phyloP scores from a whole-genome alignment of 208 protist genomes.

The Herpetomonas tarakana region DNA sequence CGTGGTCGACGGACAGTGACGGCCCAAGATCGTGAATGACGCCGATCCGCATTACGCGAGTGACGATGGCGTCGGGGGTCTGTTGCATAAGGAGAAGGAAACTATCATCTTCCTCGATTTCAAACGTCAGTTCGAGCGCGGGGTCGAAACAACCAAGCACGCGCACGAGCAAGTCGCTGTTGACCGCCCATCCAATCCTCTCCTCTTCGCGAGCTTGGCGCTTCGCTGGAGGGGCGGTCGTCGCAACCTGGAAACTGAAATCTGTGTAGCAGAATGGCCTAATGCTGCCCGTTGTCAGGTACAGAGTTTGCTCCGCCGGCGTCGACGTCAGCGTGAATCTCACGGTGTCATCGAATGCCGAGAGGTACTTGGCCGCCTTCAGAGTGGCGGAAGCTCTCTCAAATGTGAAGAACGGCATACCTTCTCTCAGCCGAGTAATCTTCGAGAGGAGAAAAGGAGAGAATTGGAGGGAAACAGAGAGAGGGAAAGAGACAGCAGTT shows the following conservation, averaged over 20 bases:
- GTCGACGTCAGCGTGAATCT: conserved; percentile 24
- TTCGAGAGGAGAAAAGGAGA: neutral
- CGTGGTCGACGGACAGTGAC: conserved; percentile 46
- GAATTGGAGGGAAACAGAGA: no score
- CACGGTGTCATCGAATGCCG: conserved; percentile 38
- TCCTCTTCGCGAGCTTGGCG: conserved; percentile 12
- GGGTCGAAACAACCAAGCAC: conserved; percentile 50
- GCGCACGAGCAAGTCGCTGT: conserved; percentile 32
- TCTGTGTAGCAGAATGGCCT: conserved; percentile 61
- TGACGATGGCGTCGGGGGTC: conserved; percentile 21
- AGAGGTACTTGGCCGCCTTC: conserved; percentile 22
- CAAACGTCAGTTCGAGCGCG: conserved; percentile 30
- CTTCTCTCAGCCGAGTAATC: neutral
- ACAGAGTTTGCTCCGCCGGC: conserved; percentile 14
- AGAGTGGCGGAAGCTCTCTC: conserved; percentile 20
- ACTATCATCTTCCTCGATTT: conserved; percentile 29
- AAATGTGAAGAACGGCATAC: conserved; percentile 20
- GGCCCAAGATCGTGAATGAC: conserved; percentile 65
- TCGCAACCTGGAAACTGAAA: conserved; percentile 22
- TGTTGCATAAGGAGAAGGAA: conserved; percentile 43
- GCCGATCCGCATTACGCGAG: conserved; percentile 37
- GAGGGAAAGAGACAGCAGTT: no score
- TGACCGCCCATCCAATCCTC: conserved; percentile 37
- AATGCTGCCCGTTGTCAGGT: conserved; percentile 35
- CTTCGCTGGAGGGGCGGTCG: conserved; percentile 6